Base-by-base conservation (phyloP, 1,284 basidiomycete species). In the Mycena citricolor region DNA sequence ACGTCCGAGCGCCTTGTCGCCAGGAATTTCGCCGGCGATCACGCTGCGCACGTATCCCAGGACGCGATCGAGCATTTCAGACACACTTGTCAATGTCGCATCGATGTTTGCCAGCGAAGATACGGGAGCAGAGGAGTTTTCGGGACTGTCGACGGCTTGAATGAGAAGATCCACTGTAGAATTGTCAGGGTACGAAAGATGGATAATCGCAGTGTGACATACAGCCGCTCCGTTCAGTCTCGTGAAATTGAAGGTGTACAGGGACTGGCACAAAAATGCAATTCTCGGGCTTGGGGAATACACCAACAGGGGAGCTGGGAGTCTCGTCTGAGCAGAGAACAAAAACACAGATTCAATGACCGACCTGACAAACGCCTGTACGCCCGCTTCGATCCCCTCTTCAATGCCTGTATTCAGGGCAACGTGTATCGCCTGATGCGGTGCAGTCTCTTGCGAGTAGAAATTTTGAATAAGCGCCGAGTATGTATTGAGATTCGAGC, bases 381-480 rank as follows among this genome's bases (percentile, higher is more conserved):
- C 86, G 39, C 91, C 86, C 20, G 92, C 79, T 46, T 85, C 78
- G 46, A 82, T 70, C 16, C 80, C 84, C 46, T 79, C 74, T 49
- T 84, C 80, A 14, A 82, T 76, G 20, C 88, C 86, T 11, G 94
- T 95, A 68, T 97, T 93, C 33, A 99, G 73, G 10, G 93, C 90
- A 40, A 99, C 74, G 66, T 99, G 95, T 32, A 99, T 81, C 4
- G 97, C 94, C 47, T 88, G 90, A 65, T 89, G 81, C 4, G 92
- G 89, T 1, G 81, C 74, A 3, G 91, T 94, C 69, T 99, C 93
- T 75, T 89, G 83, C 29, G 90, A 83, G 69, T 97, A 99, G 70
- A 97, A 97, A 69, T 97, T 94, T 77, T 99, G 97, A 61, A 99
- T 97, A 54, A 99, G 78, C 16, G 97, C 94, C 32, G 94, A 95